A percentile compares a stretch with the other conserved stretches of the same genome.
These are phyloP conservation scores for Bromus sterilis DNA, from an alignment of 176 grass and related monocot species.

Conservation along the genomic window DNA sequence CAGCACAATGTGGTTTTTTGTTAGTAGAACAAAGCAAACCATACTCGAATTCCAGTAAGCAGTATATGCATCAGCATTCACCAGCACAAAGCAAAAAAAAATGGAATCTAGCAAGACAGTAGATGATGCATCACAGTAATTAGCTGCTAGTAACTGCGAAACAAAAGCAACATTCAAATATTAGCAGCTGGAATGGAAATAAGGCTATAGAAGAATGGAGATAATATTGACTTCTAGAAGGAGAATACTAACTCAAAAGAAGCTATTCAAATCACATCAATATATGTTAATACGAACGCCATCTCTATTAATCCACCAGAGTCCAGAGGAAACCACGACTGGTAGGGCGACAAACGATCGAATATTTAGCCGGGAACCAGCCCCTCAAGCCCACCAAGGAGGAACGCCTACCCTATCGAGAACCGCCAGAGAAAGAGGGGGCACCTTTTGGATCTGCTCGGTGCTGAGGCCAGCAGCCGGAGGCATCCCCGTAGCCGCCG, in stretches of 20 bases:
- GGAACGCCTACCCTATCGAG: background rate
- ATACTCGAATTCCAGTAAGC: background rate
- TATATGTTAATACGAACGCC: background rate
- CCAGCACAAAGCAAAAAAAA: background rate
- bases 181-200: background rate
- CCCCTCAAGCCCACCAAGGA: background rate
- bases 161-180: background rate
- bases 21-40: background rate
- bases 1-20: background rate
- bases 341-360: background rate
- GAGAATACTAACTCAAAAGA: background rate
- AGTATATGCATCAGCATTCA: background rate
- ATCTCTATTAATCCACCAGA: background rate
- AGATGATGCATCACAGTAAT: background rate
- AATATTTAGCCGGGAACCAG: background rate
- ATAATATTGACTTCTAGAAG: background rate
- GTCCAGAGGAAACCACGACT: background rate
- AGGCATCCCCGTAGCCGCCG: constrained; percentile 6
- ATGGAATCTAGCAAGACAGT: background rate
- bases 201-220: background rate
- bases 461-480: constrained; percentile 30
- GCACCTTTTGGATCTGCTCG: constrained; percentile 59
- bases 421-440: background rate
- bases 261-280: constrained; percentile 12
- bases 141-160: background rate